A percentile compares a stretch with the other conserved stretches of the same genome.
These are phyloP conservation scores for Phoma sp. DNA, from an alignment of 2,329 filamentous ascomycete genomes.

Conservation along the genomic window DNA sequence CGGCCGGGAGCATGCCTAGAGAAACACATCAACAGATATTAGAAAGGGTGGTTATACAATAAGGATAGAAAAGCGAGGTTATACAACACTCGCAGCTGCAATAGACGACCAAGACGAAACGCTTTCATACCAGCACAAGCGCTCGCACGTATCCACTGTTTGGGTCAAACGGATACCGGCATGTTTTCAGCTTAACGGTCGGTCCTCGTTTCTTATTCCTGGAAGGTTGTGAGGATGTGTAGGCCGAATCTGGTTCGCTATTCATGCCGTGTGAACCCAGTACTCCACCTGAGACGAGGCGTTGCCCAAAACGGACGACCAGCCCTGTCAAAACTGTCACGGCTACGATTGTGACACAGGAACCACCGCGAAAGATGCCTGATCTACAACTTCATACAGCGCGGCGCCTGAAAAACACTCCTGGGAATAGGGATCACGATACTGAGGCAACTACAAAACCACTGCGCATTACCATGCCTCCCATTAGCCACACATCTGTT, in stretches of 20 bases:
- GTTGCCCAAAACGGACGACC: slow-evolving; percentile 11
- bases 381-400: slow-evolving; percentile 18
- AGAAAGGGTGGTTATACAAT: not conserved
- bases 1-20: slow-evolving; percentile 51
- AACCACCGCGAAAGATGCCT: slow-evolving; percentile 19
- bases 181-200: not conserved
- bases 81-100: not conserved
- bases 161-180: not conserved
- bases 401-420: slow-evolving; percentile 12
- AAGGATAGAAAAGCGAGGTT: not conserved
- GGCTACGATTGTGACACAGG: slow-evolving; percentile 18
- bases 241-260: not conserved
- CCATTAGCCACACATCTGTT: not conserved
- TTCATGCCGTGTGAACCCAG: slow-evolving; percentile 11
- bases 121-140: not conserved
- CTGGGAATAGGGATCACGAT: slow-evolving; percentile 6
- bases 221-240: not conserved
- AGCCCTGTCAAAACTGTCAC: slow-evolving; percentile 24
- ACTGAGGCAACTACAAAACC: slow-evolving; percentile 16
- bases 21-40: not conserved
- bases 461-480: not conserved
- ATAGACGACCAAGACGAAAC: not conserved
- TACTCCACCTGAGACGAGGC: slow-evolving; percentile 17
- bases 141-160: not conserved
- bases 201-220: not conserved